These are phyloP conservation scores for Onygena corvina DNA, from an alignment of 2,329 filamentous ascomycete species.

Conservation along the genomic window DNA sequence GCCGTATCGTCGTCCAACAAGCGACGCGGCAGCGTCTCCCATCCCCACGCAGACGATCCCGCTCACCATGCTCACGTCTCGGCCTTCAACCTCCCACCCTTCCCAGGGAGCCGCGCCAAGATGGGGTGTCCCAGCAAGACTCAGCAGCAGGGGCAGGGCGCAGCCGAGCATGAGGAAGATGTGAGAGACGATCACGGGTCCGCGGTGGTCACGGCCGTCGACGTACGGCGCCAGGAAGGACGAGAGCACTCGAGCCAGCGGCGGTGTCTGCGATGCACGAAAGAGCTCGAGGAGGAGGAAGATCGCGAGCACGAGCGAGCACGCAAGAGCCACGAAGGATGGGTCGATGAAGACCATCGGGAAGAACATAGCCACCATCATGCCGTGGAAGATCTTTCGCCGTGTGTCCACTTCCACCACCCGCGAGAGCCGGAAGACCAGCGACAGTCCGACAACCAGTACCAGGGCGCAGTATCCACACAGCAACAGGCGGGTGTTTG, in stretches of 20 bases:
- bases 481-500: conserved; percentile 69
- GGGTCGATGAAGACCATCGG: conserved; percentile 81
- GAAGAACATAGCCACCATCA: conserved; percentile 93
- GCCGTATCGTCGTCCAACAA: conserved; percentile 79
- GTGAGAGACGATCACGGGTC: conserved; percentile 88
- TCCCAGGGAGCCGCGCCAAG: conserved; percentile 43
- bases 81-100: conserved; percentile 61
- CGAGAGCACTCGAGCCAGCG: conserved; percentile 73
- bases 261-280: conserved; percentile 80
- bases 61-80: conserved; percentile 80
- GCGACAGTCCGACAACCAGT: conserved; percentile 56
- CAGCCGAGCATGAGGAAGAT: conserved; percentile 93
- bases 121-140: conserved; percentile 57
- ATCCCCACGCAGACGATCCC: conserved; percentile 91
- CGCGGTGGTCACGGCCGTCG: conserved; percentile 81
- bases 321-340: conserved; percentile 63
- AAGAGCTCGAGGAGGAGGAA: conserved; percentile 85
- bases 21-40: conserved; percentile 82
- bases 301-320: conserved; percentile 66
- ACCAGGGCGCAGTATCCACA: conserved; percentile 61
- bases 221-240: conserved; percentile 85
- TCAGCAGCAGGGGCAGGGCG: conserved; percentile 86
- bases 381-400: conserved; percentile 94
- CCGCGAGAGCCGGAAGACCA: conserved; percentile 62
- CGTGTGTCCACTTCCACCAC: conserved; percentile 88